phyloP scores from a whole-genome alignment of 1,139 yeast species.

The Saccharomyces hybrid region DNA sequence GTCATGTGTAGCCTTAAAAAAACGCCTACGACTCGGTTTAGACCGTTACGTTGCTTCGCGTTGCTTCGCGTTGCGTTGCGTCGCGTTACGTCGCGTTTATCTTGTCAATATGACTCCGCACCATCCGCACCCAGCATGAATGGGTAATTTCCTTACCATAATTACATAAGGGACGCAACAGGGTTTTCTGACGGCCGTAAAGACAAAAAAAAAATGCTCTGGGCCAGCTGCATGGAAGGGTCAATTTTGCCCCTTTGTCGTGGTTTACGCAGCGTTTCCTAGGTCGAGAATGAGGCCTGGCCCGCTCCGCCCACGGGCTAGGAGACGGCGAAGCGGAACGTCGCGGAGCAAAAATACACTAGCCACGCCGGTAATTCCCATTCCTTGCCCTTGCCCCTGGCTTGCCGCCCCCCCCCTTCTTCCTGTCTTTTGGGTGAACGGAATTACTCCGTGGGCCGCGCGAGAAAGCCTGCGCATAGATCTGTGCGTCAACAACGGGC shows the following conservation, averaged over 20 bases:
- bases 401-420: neutral
- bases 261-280: neutral
- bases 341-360: neutral
- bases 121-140: too few species aligned
- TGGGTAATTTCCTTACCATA: too few species aligned
- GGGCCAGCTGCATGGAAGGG: slow-evolving; percentile 1
- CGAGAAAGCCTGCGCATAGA: neutral
- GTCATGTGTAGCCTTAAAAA: slow-evolving; percentile 21
- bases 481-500: neutral
- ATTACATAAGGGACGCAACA: neutral
- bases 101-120: too few species aligned
- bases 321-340: neutral
- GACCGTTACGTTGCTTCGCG: too few species aligned
- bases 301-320: neutral
- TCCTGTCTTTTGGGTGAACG: neutral
- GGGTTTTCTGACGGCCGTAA: slow-evolving; percentile 9
- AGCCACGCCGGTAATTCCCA: neutral
- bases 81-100: too few species aligned
- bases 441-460: neutral
- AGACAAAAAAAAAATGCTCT: slow-evolving; percentile 9
- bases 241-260: neutral
- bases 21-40: neutral
- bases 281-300: neutral
- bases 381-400: neutral
- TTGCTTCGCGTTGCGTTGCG: too few species aligned